Evolutionary conservation across 2,329 filamentous ascomycete species (phyloP).

Genomic region (Thielaviopsis ethacetica): DNA sequence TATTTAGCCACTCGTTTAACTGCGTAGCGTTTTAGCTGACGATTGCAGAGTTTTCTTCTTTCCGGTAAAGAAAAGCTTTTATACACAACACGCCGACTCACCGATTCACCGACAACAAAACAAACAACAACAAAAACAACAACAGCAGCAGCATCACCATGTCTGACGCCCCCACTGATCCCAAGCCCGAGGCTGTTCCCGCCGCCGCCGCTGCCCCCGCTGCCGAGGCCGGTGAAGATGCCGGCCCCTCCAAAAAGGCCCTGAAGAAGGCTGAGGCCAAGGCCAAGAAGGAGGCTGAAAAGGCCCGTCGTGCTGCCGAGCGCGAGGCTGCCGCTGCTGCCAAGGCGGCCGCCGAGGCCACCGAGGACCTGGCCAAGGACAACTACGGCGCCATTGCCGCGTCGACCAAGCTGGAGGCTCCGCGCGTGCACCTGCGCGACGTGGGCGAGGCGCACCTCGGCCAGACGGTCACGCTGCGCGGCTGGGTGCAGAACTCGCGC

Average conservation of each 20-base stretch:
- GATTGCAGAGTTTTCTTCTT: background rate
- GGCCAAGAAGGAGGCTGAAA: slow-evolving; percentile 75
- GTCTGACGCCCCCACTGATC: slow-evolving; percentile 20
- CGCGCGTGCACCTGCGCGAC: slow-evolving; percentile 42
- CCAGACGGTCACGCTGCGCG: slow-evolving; percentile 59
- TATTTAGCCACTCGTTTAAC: background rate
- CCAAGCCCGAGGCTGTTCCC: slow-evolving; percentile 10
- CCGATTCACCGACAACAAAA: background rate
- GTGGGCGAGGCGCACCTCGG: slow-evolving; percentile 50
- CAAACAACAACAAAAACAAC: too few relatives aligned
- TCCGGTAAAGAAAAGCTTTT: background rate
- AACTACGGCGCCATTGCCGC: slow-evolving; percentile 62
- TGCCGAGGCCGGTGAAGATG: slow-evolving; percentile 12
- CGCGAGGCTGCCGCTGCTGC: slow-evolving; percentile 56
- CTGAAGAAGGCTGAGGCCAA: slow-evolving; percentile 74
- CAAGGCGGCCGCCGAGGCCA: slow-evolving; percentile 47
- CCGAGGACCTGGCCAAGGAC: slow-evolving; percentile 53
- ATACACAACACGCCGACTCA: background rate
- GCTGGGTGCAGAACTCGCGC: slow-evolving; percentile 73
- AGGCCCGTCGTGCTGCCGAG: slow-evolving; percentile 56
- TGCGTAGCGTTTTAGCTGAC: background rate
- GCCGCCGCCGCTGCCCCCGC: slow-evolving; percentile 3
- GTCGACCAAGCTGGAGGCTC: slow-evolving; percentile 38
- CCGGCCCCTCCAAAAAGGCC: slow-evolving; percentile 54
- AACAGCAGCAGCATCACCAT: too few relatives aligned